These are phyloP conservation scores for Thecaphora frezii DNA, from an alignment of 1,284 basidiomycete species.

Conservation along the genomic window DNA sequence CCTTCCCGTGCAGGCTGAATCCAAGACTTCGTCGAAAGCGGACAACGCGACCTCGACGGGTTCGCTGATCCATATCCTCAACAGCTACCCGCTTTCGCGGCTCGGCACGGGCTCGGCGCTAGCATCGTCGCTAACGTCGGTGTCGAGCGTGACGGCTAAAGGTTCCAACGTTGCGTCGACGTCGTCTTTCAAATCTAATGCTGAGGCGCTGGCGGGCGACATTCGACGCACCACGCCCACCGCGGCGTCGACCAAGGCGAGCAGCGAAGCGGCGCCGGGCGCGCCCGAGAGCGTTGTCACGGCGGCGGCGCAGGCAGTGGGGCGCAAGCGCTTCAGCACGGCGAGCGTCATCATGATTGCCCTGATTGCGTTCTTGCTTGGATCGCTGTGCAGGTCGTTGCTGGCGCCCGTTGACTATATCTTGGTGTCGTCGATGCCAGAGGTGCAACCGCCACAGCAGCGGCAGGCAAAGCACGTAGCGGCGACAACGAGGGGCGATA, in stretches of 20 bases:
- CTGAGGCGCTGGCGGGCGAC: constrained; percentile 15
- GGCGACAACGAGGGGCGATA: no score
- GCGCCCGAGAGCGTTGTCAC: constrained; percentile 6
- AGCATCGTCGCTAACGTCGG: constrained; percentile 31
- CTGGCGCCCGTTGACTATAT: constrained; percentile 90
- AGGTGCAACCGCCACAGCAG: background rate
- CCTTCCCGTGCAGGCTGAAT: no score
- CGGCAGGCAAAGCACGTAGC: background rate
- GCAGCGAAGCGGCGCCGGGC: background rate
- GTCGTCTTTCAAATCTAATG: constrained; percentile 21
- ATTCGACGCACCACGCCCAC: constrained; percentile 1
- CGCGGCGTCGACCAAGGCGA: constrained; percentile 1
- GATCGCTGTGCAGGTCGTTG: constrained; percentile 82
- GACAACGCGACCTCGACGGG: constrained; percentile 15
- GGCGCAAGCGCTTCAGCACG: constrained; percentile 28
- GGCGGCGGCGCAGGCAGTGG: constrained; percentile 10
- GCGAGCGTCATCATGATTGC: constrained; percentile 68
- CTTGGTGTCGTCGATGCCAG: constrained; percentile 23
- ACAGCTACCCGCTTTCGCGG: constrained; percentile 42
- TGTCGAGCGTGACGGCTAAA: constrained; percentile 39
- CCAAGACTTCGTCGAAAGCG: background rate
- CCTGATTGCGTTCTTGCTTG: constrained; percentile 85
- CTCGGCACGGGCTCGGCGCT: constrained; percentile 31
- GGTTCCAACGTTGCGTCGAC: constrained; percentile 33
- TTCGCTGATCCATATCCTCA: constrained; percentile 28